Conservation (phyloP, 2,329 filamentous ascomycete genomes). For the Colletotrichum navitas region DNA sequence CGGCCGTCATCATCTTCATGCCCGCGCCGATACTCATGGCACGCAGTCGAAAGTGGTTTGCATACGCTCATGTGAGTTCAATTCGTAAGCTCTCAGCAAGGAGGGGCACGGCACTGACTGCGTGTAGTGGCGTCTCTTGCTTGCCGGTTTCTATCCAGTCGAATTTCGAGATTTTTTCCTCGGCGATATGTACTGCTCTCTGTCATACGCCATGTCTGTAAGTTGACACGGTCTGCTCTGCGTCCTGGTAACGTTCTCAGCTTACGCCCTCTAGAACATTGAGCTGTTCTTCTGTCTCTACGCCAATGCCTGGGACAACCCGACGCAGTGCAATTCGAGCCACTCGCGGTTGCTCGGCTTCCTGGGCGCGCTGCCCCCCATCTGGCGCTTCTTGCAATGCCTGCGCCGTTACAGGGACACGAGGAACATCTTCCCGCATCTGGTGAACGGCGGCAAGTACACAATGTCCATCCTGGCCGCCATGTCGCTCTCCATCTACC, state of each 20-base stretch:
- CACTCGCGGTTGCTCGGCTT: constrained; percentile 89
- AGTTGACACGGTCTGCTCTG: constrained; percentile 52
- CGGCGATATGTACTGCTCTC: constrained; percentile 96
- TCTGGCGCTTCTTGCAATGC: constrained; percentile 93
- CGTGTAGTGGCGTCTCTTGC: constrained; percentile 81
- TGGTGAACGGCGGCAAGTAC: constrained; percentile 95
- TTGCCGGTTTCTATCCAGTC: constrained; percentile 90
- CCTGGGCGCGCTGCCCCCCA: constrained; percentile 83
- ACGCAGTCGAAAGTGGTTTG: constrained; percentile 84
- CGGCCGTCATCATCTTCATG: constrained; percentile 77
- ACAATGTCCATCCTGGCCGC: constrained; percentile 85
- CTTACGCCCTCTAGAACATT: constrained; percentile 75
- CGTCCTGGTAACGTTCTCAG: not conserved
- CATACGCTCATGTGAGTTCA: constrained; percentile 84
- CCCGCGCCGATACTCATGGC: constrained; percentile 82
- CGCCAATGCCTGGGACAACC: constrained; percentile 79
- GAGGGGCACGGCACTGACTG: constrained; percentile 44
- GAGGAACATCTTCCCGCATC: constrained; percentile 87
- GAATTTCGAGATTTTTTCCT: constrained; percentile 98
- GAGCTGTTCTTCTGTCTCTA: constrained; percentile 97
- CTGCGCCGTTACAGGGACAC: constrained; percentile 91
- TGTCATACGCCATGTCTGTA: constrained; percentile 90
- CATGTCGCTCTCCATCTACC: constrained; percentile 84
- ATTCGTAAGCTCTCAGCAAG: not conserved
- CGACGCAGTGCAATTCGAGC: constrained; percentile 84